Evolutionary conservation across 805 yeast species (phyloP), one percentile per base, ranked within the genome.

Genomic region (Cyberlindnera japonica): DNA sequence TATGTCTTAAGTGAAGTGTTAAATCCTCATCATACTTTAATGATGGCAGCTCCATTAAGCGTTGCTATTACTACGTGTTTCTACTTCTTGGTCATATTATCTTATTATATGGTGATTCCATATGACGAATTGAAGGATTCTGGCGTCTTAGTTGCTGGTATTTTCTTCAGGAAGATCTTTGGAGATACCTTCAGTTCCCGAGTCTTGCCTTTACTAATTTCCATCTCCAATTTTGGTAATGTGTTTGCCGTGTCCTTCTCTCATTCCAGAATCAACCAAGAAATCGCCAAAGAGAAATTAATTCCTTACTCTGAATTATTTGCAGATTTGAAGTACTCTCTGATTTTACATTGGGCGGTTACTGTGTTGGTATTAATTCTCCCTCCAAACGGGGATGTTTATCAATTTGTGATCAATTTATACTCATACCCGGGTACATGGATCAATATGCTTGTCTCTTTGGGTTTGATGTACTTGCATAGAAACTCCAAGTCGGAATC

Each of bases 361-460:
- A 74, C 83, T 1, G 75, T 75, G 3, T 33, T 75, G 3, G 73
- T 79, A 1, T 60, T 80, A 20, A 59, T 77, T 4, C 64, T 70
- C 0, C 85, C 85, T 3, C 85, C 85, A 6, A 74, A 81, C 15
- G 72, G 81, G 6, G 79, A 77, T 35, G 78, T 79, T 20, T 80
- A 79, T 57, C 79, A 79, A 53, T 74, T 80, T 47, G 72, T 79
- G 12, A 76, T 80, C 35, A 81, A 80, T 48, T 59, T 78, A 45
- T 75, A 77, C 55, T 72, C 82, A 3, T 79, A 79, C 41, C 85
- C 86, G 2, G 79, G 80, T 0, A 74, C 84, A 2, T 69, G 81
- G 71, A 69, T 79, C 44, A 77, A 76, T 40, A 54, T 74, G 10
- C 54, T 74, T 13, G 69, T 80, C 9, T 68, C 83, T 0, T 52